These are phyloP conservation scores for Ophiostoma tasmaniense DNA, from an alignment of 2,329 filamentous ascomycete genomes.

Conservation along the genomic window DNA sequence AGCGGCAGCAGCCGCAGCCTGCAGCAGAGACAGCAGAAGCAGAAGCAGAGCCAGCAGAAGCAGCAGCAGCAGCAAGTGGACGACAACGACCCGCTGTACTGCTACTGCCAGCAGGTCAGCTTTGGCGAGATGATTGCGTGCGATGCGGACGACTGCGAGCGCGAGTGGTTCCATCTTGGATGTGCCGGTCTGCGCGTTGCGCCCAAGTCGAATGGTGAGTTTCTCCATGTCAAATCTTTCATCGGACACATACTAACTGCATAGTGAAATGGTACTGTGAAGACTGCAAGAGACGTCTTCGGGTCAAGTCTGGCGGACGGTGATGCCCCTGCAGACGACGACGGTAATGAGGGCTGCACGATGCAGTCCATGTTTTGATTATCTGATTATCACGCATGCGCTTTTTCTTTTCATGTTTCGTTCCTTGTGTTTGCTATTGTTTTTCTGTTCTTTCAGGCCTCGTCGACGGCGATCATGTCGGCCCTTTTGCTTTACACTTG, in stretches of 20 bases:
- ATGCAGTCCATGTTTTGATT: not conserved
- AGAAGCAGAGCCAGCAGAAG: conserved; percentile 22
- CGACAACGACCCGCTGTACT: conserved; percentile 64
- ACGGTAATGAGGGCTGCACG: not conserved
- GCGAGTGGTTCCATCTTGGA: conserved; percentile 77
- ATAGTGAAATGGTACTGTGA: conserved; percentile 75
- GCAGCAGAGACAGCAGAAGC: conserved; percentile 9
- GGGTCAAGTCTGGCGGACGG: conserved; percentile 37
- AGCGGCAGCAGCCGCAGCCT: conserved; percentile 15
- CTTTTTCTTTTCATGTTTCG: not conserved
- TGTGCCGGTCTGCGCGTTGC: conserved; percentile 73
- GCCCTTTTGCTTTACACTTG: not conserved
- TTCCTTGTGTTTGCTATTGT: not conserved
- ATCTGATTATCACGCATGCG: not conserved
- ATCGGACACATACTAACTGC: not conserved
- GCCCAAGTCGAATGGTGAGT: conserved; percentile 64
- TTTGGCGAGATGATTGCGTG: conserved; percentile 82
- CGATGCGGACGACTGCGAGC: conserved; percentile 61
- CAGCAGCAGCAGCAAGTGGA: conserved; percentile 47
- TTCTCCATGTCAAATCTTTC: not conserved
- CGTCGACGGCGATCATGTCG: not conserved
- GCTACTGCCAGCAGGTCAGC: conserved; percentile 71
- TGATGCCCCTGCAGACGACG: conserved; percentile 30
- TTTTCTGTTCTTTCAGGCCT: not conserved
- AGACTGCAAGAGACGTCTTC: conserved; percentile 62